Conservation (phyloP, 345 rosid species). For the Ceriops tagal region DNA sequence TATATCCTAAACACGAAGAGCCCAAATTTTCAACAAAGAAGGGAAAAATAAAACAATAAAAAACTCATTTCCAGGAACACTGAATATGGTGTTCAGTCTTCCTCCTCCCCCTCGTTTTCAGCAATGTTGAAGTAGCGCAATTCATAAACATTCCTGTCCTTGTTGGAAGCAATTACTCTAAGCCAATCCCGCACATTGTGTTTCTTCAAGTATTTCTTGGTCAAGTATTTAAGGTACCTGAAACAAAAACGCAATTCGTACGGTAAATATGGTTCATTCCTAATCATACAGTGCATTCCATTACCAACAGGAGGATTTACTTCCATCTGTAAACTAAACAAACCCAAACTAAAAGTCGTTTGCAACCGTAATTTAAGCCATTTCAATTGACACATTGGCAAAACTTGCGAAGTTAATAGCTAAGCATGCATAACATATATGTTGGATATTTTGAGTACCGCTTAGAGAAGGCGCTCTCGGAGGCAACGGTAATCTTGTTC, state of each 20-base stretch:
- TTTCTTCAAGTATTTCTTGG: slow-evolving; percentile 34
- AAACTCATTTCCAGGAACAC: background rate
- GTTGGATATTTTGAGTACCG: background rate
- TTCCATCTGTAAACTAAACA: too few relatives aligned
- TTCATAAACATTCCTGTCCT: slow-evolving; percentile 29
- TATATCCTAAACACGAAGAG: background rate
- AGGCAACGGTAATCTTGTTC: slow-evolving; percentile 26
- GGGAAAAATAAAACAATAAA: too few relatives aligned
- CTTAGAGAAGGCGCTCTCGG: slow-evolving; percentile 23
- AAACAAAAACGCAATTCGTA: too few relatives aligned
- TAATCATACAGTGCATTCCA: too few relatives aligned
- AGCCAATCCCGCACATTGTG: slow-evolving; percentile 34
- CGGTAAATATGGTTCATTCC: too few relatives aligned
- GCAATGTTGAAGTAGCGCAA: slow-evolving; percentile 33
- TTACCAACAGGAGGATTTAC: too few relatives aligned
- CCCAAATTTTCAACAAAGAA: slow-evolving; percentile 16
- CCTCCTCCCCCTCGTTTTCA: slow-evolving; percentile 29
- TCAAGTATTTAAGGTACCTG: slow-evolving; percentile 29
- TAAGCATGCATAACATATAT: too few relatives aligned
- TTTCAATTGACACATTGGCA: too few relatives aligned
- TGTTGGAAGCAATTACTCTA: slow-evolving; percentile 32
- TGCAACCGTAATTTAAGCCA: too few relatives aligned
- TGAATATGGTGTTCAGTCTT: slow-evolving; percentile 11
- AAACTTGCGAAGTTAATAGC: too few relatives aligned
- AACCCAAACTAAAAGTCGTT: too few relatives aligned